A percentile compares a stretch with the other conserved stretches of the same genome.
Evolutionary conservation across 164 flowering plant genomes (phyloP).

Genomic region (Dillenia suffruticosa): DNA sequence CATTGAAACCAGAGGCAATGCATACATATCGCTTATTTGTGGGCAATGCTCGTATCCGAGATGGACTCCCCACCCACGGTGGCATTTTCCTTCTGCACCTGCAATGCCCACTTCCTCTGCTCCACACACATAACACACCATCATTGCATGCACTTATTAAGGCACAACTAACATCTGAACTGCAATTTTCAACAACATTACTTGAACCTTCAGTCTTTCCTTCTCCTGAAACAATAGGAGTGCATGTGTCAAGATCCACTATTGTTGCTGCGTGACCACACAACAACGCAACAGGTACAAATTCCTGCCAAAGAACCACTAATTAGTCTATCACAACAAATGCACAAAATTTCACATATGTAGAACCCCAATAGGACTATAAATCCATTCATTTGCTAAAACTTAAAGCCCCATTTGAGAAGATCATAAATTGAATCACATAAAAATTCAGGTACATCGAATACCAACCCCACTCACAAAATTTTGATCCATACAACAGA

Average conservation of each 20-base stretch:
- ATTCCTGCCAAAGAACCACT: constrained; percentile 42
- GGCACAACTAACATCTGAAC: constrained; percentile 37
- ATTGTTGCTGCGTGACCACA: constrained; percentile 86
- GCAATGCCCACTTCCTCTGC: constrained; percentile 88
- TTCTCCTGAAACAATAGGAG: constrained; percentile 34
- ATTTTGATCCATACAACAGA: no score
- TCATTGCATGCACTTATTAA: constrained; percentile 85
- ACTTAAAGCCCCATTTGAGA: no score
- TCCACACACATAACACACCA: constrained; percentile 94
- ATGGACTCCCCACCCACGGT: constrained; percentile 86
- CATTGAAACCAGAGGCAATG: constrained; percentile 52
- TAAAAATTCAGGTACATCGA: no score
- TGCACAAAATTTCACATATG: neutral
- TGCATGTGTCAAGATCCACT: constrained; percentile 67
- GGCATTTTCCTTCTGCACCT: constrained; percentile 79
- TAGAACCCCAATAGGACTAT: no score
- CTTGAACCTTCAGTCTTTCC: constrained; percentile 21
- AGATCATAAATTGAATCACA: no score
- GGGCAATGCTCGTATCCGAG: constrained; percentile 46
- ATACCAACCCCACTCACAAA: no score
- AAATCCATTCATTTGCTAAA: no score
- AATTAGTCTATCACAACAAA: neutral
- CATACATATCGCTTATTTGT: constrained; percentile 72
- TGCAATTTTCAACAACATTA: constrained; percentile 22
- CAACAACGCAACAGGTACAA: constrained; percentile 73